Conservation (phyloP, 805 yeast genomes). For the Metschnikowia vanudenii region DNA sequence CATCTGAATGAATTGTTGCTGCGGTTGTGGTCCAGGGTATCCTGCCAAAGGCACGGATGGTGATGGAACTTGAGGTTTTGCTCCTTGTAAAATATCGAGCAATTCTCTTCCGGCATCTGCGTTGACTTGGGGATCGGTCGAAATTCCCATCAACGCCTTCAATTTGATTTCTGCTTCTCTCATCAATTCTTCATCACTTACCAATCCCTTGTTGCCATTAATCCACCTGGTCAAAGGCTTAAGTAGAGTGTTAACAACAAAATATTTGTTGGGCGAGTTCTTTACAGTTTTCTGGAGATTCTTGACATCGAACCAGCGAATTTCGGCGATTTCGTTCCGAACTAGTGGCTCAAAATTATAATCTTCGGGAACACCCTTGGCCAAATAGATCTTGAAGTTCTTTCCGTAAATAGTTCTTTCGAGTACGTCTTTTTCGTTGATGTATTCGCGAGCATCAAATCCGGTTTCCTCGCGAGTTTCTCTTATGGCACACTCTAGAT, state of each 20-base stretch:
- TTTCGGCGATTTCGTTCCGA: slow-evolving; percentile 81
- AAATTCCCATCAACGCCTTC: slow-evolving; percentile 63
- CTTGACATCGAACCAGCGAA: slow-evolving; percentile 73
- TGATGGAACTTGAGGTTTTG: slow-evolving; percentile 14
- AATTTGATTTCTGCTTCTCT: slow-evolving; percentile 61
- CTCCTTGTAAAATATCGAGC: slow-evolving; percentile 55
- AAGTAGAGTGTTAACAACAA: slow-evolving; percentile 47
- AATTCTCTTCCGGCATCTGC: slow-evolving; percentile 77
- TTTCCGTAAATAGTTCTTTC: slow-evolving; percentile 83
- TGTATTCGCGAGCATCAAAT: slow-evolving; percentile 68
- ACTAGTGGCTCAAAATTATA: slow-evolving; percentile 76
- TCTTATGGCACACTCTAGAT: slow-evolving; percentile 83
- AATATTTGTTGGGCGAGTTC: slow-evolving; percentile 38
- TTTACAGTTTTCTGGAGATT: slow-evolving; percentile 40
- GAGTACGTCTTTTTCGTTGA: slow-evolving; percentile 68
- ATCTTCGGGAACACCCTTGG: slow-evolving; percentile 74
- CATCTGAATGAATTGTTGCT: slow-evolving; percentile 24
- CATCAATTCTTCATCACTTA: slow-evolving; percentile 57
- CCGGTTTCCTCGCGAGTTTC: slow-evolving; percentile 95
- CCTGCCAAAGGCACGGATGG: slow-evolving; percentile 10
- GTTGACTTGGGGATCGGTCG: slow-evolving; percentile 27
- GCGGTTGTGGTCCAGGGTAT: slow-evolving; percentile 5
- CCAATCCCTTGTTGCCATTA: slow-evolving; percentile 47
- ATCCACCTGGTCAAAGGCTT: slow-evolving; percentile 57
- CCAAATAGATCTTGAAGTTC: slow-evolving; percentile 78